Conservation (phyloP, 768 basidiomycete species). For the Dioszegia hungarica region DNA sequence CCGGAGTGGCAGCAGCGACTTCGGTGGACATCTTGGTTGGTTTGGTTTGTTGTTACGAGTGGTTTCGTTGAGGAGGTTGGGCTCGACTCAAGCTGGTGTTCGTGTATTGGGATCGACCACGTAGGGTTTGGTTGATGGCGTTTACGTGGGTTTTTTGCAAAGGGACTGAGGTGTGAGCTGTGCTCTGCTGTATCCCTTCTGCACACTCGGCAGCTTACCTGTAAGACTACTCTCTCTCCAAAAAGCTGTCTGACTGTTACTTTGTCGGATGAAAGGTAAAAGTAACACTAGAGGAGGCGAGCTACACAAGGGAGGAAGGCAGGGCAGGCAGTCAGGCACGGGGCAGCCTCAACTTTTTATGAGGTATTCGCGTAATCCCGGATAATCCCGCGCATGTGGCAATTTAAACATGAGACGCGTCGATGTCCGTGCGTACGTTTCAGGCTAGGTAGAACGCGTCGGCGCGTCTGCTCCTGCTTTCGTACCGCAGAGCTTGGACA, state of each 20-base stretch:
- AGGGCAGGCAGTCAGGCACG: not conserved
- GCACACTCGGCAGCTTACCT: too few relatives aligned
- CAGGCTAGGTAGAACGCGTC: not conserved
- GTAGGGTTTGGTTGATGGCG: conserved; percentile 31
- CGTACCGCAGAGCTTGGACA: too few relatives aligned
- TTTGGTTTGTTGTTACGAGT: conserved; percentile 10
- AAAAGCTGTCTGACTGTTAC: too few relatives aligned
- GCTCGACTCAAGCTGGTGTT: conserved; percentile 6
- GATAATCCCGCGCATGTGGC: not conserved
- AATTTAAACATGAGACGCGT: not conserved
- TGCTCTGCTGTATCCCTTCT: too few relatives aligned
- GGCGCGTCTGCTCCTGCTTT: not conserved
- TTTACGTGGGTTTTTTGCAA: conserved; percentile 44
- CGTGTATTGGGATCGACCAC: conserved; percentile 40
- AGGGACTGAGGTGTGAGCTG: conserved; percentile 8
- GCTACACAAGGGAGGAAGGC: not conserved
- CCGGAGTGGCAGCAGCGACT: conserved; percentile 3
- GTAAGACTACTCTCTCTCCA: not conserved
- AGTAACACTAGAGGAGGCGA: too few relatives aligned
- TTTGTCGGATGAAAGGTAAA: too few relatives aligned
- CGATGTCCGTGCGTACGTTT: conserved; percentile 2
- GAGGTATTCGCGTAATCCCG: not conserved
- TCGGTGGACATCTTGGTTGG: conserved; percentile 9
- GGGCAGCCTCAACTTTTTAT: not conserved
- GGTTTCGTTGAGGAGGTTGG: conserved; percentile 8